Conservation (phyloP, 1,284 basidiomycete species). For the Somion occarium region DNA sequence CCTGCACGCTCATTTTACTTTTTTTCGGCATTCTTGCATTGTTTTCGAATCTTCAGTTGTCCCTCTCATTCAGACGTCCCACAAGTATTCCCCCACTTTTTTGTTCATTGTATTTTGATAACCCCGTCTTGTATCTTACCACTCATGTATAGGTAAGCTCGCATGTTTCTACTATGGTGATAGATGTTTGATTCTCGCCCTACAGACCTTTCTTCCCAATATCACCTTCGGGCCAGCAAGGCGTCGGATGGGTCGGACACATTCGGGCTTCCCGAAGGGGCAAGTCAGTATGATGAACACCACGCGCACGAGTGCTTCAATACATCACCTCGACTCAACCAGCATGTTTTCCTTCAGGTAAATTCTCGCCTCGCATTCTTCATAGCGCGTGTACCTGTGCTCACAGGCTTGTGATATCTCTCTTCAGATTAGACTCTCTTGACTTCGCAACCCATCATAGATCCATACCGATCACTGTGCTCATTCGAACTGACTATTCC, state of each 20-base stretch:
- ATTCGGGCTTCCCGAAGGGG: background rate
- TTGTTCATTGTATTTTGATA: background rate
- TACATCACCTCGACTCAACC: no score
- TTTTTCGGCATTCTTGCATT: background rate
- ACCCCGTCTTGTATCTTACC: background rate
- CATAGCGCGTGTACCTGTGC: background rate
- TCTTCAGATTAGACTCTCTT: background rate
- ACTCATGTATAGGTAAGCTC: background rate
- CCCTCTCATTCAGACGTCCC: background rate
- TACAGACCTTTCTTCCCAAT: no score
- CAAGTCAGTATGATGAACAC: background rate
- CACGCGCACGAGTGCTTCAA: no score
- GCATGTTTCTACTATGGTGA: background rate
- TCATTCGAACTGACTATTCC: background rate
- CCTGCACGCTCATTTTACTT: conserved; percentile 1
- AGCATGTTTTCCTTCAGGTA: background rate
- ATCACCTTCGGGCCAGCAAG: no score
- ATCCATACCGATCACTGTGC: background rate
- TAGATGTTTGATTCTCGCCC: no score
- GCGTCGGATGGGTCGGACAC: background rate
- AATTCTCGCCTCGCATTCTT: background rate
- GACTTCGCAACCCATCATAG: background rate
- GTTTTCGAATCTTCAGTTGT: background rate
- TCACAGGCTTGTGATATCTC: background rate
- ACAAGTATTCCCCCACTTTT: background rate